Evolutionary conservation across 441 rosid genomes (phyloP), one percentile per base, ranked within the genome.

Genomic region (Syzygium malaccense): DNA sequence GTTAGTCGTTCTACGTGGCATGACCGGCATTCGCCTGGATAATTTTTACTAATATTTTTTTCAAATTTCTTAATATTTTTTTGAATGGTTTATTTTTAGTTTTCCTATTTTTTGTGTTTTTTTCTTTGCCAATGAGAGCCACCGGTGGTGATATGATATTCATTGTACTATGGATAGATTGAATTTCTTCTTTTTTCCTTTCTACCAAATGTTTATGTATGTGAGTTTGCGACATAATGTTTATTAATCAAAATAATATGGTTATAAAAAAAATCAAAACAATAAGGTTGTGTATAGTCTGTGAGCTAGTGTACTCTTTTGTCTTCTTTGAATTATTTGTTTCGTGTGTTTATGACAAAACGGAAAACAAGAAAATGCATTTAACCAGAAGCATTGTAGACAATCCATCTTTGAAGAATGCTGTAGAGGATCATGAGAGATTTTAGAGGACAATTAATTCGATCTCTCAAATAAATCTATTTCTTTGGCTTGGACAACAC

Each of bases 1-100:
- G 48, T 9, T 9, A 0, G 1, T 45, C 48, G 2, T 45, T 45
- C 9, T 45, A 45, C 0, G 2, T 45, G 48, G 1, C 9, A 45
- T 45, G 48, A 45, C 2, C 48, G 2, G 48, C 48, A 45, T 45
- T 45, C 9, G 7, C 2, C 8, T 45, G 9, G 48, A 45, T 45
- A 45, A 45, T 45, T 45, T 45, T 45, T 45, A 45, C 7, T 45
- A 45, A 45, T 45, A 1, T 1, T 45, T 1, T 45, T 45, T 45
- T 45, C 48, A 7, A 45, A 45, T 45, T 45, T 45, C 48, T 45
- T 45, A 45, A 45, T 45, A 45, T 45, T 1, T 45, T 45, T 45
- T 45, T 45, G 48, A 45, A 45, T 45, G 48, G 48, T 45, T 45
- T 45, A 45, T 45, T 45, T 45, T 45, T 45, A 45, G 7, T 41